phyloP scores from a whole-genome alignment of 2,329 filamentous ascomycete species.

The Zymoseptoria crescenta region DNA sequence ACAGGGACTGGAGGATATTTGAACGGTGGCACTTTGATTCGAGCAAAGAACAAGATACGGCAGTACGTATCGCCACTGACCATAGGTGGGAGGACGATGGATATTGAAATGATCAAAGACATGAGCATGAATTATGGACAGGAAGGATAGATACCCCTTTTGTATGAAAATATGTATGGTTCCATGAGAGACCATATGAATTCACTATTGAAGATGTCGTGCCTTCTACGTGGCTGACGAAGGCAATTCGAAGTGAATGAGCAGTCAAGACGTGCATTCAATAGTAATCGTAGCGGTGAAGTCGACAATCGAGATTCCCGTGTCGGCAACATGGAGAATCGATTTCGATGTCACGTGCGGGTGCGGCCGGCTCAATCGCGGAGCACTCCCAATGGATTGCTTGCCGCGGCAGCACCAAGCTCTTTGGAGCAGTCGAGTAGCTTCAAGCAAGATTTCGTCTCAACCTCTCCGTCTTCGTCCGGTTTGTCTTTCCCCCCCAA shows the following conservation, averaged over 20 bases:
- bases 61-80: not conserved
- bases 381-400: not conserved
- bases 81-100: not conserved
- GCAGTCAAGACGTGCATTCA: too few species aligned
- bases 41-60: not conserved
- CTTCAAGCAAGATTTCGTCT: not conserved
- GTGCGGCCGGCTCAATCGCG: not conserved
- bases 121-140: constrained; percentile 4
- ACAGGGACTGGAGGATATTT: not conserved
- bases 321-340: not conserved
- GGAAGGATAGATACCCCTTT: constrained; percentile 2
- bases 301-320: not conserved
- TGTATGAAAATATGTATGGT: not conserved
- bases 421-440: not conserved
- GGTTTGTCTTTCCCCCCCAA: not conserved
- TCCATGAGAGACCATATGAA: not conserved
- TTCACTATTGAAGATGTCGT: not conserved
- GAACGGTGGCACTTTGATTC: not conserved
- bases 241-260: too few species aligned
- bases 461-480: not conserved
- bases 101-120: not conserved
- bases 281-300: not conserved
- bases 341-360: too few species aligned
- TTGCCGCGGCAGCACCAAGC: not conserved
- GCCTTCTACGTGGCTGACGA: too few species aligned